Conservation (phyloP, 2,329 filamentous ascomycete species). For the Cladosporium sp. region DNA sequence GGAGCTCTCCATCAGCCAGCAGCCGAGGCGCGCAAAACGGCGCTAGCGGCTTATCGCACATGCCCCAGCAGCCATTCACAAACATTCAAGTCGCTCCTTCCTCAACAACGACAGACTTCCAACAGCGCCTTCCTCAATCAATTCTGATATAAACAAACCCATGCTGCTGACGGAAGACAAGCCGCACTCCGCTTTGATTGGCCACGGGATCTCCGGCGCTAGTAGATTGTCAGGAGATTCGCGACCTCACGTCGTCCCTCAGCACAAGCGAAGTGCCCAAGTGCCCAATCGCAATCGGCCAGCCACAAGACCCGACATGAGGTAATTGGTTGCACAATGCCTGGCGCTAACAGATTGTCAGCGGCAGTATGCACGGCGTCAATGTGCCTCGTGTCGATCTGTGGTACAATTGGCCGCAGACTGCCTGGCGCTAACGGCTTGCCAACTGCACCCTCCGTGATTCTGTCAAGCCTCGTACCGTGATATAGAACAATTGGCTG, state of each 20-base stretch:
- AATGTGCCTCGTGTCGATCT: too few species aligned
- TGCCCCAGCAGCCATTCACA: neutral
- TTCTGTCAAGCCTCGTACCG: too few species aligned
- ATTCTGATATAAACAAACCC: neutral
- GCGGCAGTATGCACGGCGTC: too few species aligned
- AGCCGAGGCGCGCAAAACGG: neutral
- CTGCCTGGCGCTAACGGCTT: too few species aligned
- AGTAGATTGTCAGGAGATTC: neutral
- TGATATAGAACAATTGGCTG: too few species aligned
- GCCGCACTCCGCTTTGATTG: neutral
- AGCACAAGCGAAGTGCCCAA: too few species aligned
- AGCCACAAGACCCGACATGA: too few species aligned
- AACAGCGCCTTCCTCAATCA: neutral
- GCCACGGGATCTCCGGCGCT: neutral
- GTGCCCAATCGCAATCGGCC: too few species aligned
- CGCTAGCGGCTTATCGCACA: neutral
- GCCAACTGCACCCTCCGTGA: too few species aligned
- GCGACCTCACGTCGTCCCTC: neutral
- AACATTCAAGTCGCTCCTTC: neutral
- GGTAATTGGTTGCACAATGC: too few species aligned
- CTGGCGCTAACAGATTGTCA: too few species aligned
- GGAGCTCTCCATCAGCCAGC: neutral
- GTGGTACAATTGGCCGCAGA: too few species aligned
- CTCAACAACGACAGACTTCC: neutral
- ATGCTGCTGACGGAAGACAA: neutral